These are phyloP conservation scores for Mycena citricolor DNA, from an alignment of 1,284 basidiomycete species.

Conservation along the genomic window DNA sequence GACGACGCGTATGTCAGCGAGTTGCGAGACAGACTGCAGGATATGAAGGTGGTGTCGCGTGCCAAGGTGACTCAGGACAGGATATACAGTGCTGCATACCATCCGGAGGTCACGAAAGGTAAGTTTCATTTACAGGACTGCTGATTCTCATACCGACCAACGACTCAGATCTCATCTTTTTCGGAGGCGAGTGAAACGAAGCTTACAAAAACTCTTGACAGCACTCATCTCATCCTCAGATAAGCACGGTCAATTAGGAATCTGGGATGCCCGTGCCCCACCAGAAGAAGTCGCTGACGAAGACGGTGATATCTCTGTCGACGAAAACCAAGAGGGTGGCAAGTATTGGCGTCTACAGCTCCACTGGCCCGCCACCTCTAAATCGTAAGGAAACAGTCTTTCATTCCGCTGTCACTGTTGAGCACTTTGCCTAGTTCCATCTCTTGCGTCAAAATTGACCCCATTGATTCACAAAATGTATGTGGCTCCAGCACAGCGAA, in stretches of 20 bases:
- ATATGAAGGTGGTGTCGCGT: constrained; percentile 62
- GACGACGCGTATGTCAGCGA: constrained; percentile 49
- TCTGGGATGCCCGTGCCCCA: constrained; percentile 77
- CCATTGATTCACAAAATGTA: constrained; percentile 69
- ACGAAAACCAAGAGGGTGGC: constrained; percentile 55
- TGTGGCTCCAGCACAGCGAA: constrained; percentile 18
- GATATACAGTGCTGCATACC: constrained; percentile 73
- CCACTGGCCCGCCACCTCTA: constrained; percentile 78
- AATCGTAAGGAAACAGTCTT: constrained; percentile 39
- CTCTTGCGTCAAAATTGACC: constrained; percentile 72
- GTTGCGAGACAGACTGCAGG: constrained; percentile 51
- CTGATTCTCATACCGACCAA: constrained; percentile 2
- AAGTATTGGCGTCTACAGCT: constrained; percentile 76
- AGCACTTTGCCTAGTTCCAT: constrained; percentile 44
- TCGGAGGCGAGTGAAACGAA: constrained; percentile 8
- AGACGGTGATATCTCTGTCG: constrained; percentile 48
- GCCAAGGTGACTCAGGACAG: constrained; percentile 76
- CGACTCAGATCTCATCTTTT: constrained; percentile 9
- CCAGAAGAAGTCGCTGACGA: constrained; percentile 62
- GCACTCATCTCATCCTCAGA: constrained; percentile 41
- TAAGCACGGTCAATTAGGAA: constrained; percentile 75
- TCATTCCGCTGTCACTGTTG: background rate
- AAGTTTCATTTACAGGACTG: background rate
- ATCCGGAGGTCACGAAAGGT: constrained; percentile 74
- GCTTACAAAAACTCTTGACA: too few relatives aligned